Evolutionary conservation across 192 early-diverging fungal genomes (phyloP).

Genomic region (Coemansia sp.): DNA sequence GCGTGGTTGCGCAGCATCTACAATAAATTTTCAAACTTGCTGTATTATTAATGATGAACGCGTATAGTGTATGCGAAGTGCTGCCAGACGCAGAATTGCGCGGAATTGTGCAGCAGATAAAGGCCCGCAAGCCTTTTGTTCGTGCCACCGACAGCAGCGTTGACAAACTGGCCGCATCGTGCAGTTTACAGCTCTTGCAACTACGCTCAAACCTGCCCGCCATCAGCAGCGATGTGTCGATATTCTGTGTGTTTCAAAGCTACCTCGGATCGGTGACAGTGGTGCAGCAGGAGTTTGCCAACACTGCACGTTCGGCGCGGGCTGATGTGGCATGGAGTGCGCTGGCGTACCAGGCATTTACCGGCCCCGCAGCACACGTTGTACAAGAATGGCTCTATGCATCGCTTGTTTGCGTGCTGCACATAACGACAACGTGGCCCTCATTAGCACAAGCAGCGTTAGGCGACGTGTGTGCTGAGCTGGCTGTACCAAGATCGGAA

Average conservation of each 20-base stretch:
- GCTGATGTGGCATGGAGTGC: constrained; percentile 23
- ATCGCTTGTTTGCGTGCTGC: constrained; percentile 17
- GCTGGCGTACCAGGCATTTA: constrained; percentile 19
- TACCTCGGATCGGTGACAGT: neutral
- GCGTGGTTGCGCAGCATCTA: no score
- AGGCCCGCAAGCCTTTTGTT: constrained; percentile 2
- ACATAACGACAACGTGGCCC: constrained; percentile 3
- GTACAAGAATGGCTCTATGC: constrained; percentile 27
- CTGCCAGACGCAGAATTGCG: constrained; percentile 2
- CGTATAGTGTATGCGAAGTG: constrained; percentile 5
- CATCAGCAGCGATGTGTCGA: neutral
- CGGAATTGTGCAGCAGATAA: constrained; percentile 18
- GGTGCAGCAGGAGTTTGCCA: constrained; percentile 3
- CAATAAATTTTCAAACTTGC: neutral
- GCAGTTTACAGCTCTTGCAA: neutral
- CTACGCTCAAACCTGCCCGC: neutral
- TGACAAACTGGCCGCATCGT: neutral
- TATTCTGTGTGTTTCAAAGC: neutral
- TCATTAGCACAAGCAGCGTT: neutral
- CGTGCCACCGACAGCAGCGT: neutral
- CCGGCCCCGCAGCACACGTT: neutral
- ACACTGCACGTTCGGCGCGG: neutral
- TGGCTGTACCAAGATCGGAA: neutral
- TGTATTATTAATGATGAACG: neutral
- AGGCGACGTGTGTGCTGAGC: neutral